A percentile compares a stretch with the other conserved stretches of the same genome.
phyloP scores from a whole-genome alignment of 2,329 filamentous ascomycete genomes.

The Cordyceps javanica region DNA sequence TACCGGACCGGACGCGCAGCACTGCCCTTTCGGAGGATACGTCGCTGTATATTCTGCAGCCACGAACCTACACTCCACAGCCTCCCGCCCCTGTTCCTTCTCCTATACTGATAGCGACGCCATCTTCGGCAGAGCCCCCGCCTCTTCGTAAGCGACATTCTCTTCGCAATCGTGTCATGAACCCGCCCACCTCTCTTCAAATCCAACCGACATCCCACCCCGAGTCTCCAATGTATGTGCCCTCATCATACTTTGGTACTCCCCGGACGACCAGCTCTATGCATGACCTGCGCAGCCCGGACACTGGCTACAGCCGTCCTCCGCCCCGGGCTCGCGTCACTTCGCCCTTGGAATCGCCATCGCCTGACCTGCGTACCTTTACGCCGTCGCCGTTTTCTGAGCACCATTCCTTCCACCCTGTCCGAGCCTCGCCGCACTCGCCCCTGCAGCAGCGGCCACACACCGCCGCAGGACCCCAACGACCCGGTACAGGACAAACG shows the following conservation, averaged over 20 bases:
- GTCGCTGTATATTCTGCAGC: constrained; percentile 48
- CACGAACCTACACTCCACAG: constrained; percentile 51
- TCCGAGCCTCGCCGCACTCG: constrained; percentile 57
- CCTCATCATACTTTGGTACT: constrained; percentile 27
- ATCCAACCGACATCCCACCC: constrained; percentile 36
- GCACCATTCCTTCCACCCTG: constrained; percentile 54
- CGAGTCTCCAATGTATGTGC: constrained; percentile 20
- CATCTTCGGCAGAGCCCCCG: constrained; percentile 14
- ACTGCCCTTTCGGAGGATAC: constrained; percentile 24
- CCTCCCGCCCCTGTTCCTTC: constrained; percentile 43
- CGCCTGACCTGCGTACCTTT: constrained; percentile 32
- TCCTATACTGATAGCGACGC: constrained; percentile 31
- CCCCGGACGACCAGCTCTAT: constrained; percentile 19
- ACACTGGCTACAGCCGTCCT: background rate
- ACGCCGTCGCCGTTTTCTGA: constrained; percentile 47
- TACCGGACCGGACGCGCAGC: background rate
- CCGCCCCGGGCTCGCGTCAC: background rate
- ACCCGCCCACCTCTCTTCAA: constrained; percentile 46
- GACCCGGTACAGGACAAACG: constrained; percentile 29
- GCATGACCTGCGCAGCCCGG: constrained; percentile 9
- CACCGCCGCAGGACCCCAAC: constrained; percentile 35
- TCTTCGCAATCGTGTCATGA: constrained; percentile 46
- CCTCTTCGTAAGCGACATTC: constrained; percentile 37
- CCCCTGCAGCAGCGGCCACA: constrained; percentile 55
- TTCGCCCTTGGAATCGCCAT: constrained; percentile 25